Evolutionary conservation across 2,329 filamentous ascomycete species (phyloP), one percentile per base, ranked within the genome.

Genomic region (Colletotrichum chrysophilum): DNA sequence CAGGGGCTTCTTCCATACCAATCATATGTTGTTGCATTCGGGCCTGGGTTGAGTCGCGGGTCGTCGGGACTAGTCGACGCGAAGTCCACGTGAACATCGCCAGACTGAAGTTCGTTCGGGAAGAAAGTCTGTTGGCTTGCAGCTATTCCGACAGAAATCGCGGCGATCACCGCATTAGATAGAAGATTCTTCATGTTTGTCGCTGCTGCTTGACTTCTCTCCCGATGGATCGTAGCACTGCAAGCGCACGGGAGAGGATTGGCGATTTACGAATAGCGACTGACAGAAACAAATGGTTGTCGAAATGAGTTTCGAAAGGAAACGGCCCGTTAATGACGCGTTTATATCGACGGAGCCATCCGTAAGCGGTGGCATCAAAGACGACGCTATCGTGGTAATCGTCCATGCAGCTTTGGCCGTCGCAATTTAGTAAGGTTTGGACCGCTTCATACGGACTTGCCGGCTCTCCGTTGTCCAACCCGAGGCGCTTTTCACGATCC

Each of bases 291-390:
- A 12, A 52, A 21, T 1, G 6, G 0, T 21, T 1, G 12, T 21
- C 10, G 10, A 52, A 12, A 12, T 0, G 4, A 52, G n/a, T 0
- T 52, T 52, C 0, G 0, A 52, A 52, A 0, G 5, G n/a, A 3
- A 4, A 13, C 13, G 0, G n/a, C 10, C n/a, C n/a, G 10, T 12
- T 13, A 13, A 52, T 21, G n/a, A 52, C 1, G n/a, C n/a, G n/a
- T 21, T 52, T 52, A 13, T 52, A 21, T 7, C 43, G n/a, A 21
- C 3, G n/a, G 43, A 52, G 43, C 18, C 18, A 43, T 10, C n/a
- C 5, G 16, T 48, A 13, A 7, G 0, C 43, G 6, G 10, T 13
- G 43, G 43, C n/a, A 13, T 52, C n/a, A 12, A 52, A 3, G 2
- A 52, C 43, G n/a, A 52, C n/a, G 43, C 43, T n/a, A 13, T 21